These are phyloP conservation scores for Plectosphaerella plurivora DNA, from an alignment of 2,329 filamentous ascomycete species.

Conservation along the genomic window DNA sequence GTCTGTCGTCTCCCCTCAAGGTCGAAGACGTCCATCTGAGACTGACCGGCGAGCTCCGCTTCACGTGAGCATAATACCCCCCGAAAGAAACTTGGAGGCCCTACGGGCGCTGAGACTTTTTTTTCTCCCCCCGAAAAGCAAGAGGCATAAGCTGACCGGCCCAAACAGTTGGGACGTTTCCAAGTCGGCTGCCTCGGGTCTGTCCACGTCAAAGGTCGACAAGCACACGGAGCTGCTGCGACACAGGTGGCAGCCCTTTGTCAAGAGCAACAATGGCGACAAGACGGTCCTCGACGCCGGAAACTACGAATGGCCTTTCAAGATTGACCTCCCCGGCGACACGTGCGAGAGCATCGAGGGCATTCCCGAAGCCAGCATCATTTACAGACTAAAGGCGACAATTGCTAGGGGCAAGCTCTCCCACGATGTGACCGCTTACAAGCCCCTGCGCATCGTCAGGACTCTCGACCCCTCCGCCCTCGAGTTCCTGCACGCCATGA, in stretches of 20 bases:
- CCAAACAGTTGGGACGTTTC: conserved; percentile 44
- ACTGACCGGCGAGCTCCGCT: conserved; percentile 63
- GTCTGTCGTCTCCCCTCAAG: conserved; percentile 62
- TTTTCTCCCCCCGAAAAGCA: neutral
- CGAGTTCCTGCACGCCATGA: conserved; percentile 83
- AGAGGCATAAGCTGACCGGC: neutral
- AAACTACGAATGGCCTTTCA: conserved; percentile 83
- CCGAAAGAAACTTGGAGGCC: no score
- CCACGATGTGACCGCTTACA: conserved; percentile 78
- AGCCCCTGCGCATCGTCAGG: conserved; percentile 72
- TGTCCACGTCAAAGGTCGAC: conserved; percentile 56
- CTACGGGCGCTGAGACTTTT: neutral
- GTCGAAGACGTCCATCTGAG: conserved; percentile 71
- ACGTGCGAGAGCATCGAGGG: conserved; percentile 88
- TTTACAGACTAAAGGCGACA: conserved; percentile 87
- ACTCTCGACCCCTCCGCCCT: conserved; percentile 72
- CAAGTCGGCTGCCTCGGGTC: conserved; percentile 50
- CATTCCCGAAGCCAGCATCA: conserved; percentile 77
- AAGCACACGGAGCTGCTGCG: conserved; percentile 57
- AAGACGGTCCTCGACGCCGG: conserved; percentile 61
- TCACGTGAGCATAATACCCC: conserved; percentile 51
- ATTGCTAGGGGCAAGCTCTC: conserved; percentile 82
- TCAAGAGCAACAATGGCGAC: conserved; percentile 49
- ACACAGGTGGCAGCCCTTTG: conserved; percentile 66
- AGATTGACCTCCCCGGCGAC: conserved; percentile 66